phyloP scores from a whole-genome alignment of 306 rosid species.

The Parietaria judaica region DNA sequence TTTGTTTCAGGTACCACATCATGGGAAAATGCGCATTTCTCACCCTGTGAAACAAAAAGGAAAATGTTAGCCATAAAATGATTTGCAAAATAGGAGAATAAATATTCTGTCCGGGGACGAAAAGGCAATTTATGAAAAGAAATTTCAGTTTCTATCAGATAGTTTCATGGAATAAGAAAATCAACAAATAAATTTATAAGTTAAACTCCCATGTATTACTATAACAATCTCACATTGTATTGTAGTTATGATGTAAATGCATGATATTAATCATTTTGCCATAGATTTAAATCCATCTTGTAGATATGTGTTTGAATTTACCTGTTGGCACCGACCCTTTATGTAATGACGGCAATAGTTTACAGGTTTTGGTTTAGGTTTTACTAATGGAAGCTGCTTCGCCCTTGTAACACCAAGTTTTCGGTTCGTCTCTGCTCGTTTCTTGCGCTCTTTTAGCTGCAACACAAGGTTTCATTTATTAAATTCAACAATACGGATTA shows the following conservation, averaged over 20 bases:
- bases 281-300: not conserved
- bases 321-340: slow-evolving; percentile 71
- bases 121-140: not conserved
- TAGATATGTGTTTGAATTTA: slow-evolving; percentile 13
- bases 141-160: not conserved
- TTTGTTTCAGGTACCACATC: slow-evolving; percentile 62
- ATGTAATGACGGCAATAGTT: slow-evolving; percentile 62
- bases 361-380: slow-evolving; percentile 46
- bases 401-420: slow-evolving; percentile 65
- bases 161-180: not conserved
- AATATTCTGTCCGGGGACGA: no score
- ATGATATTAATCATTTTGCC: no score
- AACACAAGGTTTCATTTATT: slow-evolving; percentile 1
- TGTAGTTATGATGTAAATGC: no score
- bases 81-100: slow-evolving; percentile 15
- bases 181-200: no score
- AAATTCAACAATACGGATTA: no score
- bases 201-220: no score
- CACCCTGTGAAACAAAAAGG: slow-evolving; percentile 51
- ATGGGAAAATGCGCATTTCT: slow-evolving; percentile 80
- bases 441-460: slow-evolving; percentile 45
- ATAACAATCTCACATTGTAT: no score
- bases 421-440: slow-evolving; percentile 59
- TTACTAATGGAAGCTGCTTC: slow-evolving; percentile 42
- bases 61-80: not conserved